Percentiles rank a stretch among this genome's conserved stretches.
phyloP scores from a whole-genome alignment of 495 filamentous ascomycete species.

The Talaromyces thailandensis region DNA sequence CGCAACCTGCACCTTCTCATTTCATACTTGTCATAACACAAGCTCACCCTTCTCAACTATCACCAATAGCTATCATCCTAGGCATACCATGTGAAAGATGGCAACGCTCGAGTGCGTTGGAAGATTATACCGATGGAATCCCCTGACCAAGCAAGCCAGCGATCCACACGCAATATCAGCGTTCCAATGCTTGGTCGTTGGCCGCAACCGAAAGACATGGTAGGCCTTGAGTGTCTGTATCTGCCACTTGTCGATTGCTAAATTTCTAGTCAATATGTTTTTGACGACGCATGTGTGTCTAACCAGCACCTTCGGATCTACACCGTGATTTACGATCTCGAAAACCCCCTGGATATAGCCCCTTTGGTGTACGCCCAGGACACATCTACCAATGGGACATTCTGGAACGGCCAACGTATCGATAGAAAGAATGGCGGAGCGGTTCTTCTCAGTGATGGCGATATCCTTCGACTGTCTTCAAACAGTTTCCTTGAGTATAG shows the following conservation, averaged over 20 bases:
- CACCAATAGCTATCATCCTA: not conserved
- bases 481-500: slow-evolving; percentile 16
- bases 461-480: slow-evolving; percentile 29
- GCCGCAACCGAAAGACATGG: slow-evolving; percentile 26
- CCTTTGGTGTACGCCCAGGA: slow-evolving; percentile 56
- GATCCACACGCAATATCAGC: slow-evolving; percentile 17
- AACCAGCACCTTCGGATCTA: slow-evolving; percentile 55
- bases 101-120: slow-evolving; percentile 12
- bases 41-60: not conserved
- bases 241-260: not conserved
- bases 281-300: slow-evolving; percentile 40
- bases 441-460: slow-evolving; percentile 46
- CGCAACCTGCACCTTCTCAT: not conserved
- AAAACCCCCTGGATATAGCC: slow-evolving; percentile 19
- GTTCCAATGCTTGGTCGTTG: slow-evolving; percentile 26
- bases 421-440: slow-evolving; percentile 24
- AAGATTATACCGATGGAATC: slow-evolving; percentile 16
- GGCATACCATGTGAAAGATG: not conserved
- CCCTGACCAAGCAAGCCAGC: slow-evolving; percentile 4
- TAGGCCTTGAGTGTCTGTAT: slow-evolving; percentile 7
- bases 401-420: slow-evolving; percentile 40
- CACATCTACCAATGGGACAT: slow-evolving; percentile 47
- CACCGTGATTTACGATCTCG: slow-evolving; percentile 42
- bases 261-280: slow-evolving; percentile 27
- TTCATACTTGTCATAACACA: too few relatives aligned